A percentile compares a stretch with the other conserved stretches of the same genome.
Evolutionary conservation across 192 early-diverging fungal genomes (phyloP).

Genomic region (Pilaira anomala): DNA sequence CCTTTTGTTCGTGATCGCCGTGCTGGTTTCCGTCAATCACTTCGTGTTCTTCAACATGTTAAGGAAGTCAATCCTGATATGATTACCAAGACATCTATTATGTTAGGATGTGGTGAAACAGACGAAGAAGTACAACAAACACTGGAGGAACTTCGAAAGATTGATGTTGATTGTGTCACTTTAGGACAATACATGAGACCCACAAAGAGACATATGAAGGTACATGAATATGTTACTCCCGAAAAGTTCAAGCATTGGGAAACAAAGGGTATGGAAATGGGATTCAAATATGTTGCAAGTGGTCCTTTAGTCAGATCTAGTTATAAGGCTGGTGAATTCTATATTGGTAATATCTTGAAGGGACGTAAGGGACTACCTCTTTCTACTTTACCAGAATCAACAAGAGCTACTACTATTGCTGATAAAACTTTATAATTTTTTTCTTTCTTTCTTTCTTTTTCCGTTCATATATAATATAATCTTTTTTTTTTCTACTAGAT

Average conservation of each 20-base stretch:
- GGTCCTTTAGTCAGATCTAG: constrained; percentile 92
- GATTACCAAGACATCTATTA: constrained; percentile 96
- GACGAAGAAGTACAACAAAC: constrained; percentile 91
- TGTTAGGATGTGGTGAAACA: constrained; percentile 95
- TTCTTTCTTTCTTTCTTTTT: no score
- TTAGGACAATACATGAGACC: constrained; percentile 99
- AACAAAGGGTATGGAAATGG: constrained; percentile 71
- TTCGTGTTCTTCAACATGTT: constrained; percentile 84
- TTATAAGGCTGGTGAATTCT: constrained; percentile 98
- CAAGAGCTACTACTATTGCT: background rate
- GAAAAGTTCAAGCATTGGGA: constrained; percentile 91
- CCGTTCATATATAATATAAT: no score
- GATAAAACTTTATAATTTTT: no score
- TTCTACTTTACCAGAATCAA: background rate
- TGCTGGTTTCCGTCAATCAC: constrained; percentile 88
- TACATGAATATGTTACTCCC: constrained; percentile 90
- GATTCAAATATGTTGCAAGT: constrained; percentile 93
- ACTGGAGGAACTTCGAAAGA: constrained; percentile 75
- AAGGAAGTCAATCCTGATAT: constrained; percentile 76
- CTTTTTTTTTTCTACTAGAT: no score
- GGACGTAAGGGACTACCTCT: constrained; percentile 39
- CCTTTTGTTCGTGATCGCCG: constrained; percentile 89
- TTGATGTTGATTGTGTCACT: constrained; percentile 90
- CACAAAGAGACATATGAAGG: constrained; percentile 99
- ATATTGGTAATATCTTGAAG: constrained; percentile 83